A percentile compares a stretch with the other conserved stretches of the same genome.
phyloP scores from a whole-genome alignment of 805 yeast genomes.

The Cyberlindnera mycetangii region DNA sequence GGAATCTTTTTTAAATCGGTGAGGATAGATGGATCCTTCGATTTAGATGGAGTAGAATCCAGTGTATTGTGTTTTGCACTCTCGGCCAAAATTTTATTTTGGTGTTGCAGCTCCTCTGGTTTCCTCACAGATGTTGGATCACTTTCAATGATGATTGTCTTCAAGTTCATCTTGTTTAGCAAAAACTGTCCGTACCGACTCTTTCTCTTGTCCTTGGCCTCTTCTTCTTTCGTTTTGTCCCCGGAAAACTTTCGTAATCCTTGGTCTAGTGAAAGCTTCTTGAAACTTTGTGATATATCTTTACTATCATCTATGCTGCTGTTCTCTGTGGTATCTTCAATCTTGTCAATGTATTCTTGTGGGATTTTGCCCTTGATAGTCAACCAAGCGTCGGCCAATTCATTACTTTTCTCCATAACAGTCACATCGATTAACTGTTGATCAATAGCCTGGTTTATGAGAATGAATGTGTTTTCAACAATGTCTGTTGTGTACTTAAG shows the following conservation, averaged over 20 bases:
- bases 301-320: conserved; percentile 4
- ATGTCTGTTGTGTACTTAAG: conserved; percentile 36
- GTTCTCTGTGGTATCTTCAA: conserved; percentile 13
- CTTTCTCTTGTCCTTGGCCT: conserved; percentile 24
- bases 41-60: conserved; percentile 17
- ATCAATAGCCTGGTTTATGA: conserved; percentile 38
- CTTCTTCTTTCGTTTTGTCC: conserved; percentile 10
- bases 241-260: conserved; percentile 10
- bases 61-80: conserved; percentile 16
- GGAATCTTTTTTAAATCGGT: conserved; percentile 16
- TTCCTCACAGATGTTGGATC: conserved; percentile 31
- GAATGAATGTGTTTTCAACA: conserved; percentile 37
- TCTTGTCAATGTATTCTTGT: conserved; percentile 21
- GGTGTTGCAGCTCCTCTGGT: conserved; percentile 14
- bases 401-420: conserved; percentile 34
- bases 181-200: conserved; percentile 37
- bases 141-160: conserved; percentile 35
- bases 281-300: conserved; percentile 18
- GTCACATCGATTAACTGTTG: conserved; percentile 39
- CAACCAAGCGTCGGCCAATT: conserved; percentile 36
- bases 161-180: conserved; percentile 39
- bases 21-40: conserved; percentile 6
- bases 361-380: conserved; percentile 20
- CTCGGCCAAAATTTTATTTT: conserved; percentile 10
- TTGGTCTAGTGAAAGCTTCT: conserved; percentile 23